Conservation (phyloP, 2,329 filamentous ascomycete genomes). For the Diaporthe sp. region DNA sequence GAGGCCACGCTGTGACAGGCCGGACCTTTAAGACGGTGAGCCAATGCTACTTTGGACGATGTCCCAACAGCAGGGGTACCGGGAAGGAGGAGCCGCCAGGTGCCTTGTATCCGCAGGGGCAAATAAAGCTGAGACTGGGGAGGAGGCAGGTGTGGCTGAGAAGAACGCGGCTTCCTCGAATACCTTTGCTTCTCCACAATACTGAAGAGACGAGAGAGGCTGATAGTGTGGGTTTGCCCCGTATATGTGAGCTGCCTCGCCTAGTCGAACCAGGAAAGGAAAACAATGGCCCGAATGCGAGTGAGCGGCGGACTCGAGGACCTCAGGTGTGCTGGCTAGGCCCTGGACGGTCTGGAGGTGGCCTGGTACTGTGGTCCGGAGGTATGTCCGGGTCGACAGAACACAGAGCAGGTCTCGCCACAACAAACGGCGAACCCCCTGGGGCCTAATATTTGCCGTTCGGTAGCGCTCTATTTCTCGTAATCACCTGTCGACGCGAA, state of each 20-base stretch:
- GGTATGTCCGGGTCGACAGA: constrained; percentile 2
- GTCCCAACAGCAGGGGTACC: constrained; percentile 33
- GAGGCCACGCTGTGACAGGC: constrained; percentile 32
- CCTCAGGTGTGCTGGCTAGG: background rate
- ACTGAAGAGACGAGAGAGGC: background rate
- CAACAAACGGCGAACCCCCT: constrained; percentile 8
- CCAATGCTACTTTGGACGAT: constrained; percentile 31
- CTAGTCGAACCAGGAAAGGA: background rate
- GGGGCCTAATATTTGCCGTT: background rate
- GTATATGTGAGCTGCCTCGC: constrained; percentile 1
- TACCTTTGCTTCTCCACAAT: constrained; percentile 15
- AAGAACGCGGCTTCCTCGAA: constrained; percentile 19
- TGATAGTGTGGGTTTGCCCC: background rate
- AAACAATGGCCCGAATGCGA: background rate
- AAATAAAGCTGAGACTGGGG: constrained; percentile 31
- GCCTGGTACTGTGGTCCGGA: background rate
- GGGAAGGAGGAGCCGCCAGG: constrained; percentile 33
- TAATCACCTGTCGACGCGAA: background rate
- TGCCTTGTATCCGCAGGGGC: constrained; percentile 33
- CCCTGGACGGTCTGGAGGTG: constrained; percentile 16
- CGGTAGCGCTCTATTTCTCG: background rate
- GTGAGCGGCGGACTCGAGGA: constrained; percentile 1
- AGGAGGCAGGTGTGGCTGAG: constrained; percentile 32
- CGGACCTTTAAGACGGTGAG: constrained; percentile 15
- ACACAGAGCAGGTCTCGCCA: constrained; percentile 28